These are phyloP conservation scores for Ammopiptanthus mongolicus DNA, from an alignment of 306 rosid species.

Conservation along the genomic window DNA sequence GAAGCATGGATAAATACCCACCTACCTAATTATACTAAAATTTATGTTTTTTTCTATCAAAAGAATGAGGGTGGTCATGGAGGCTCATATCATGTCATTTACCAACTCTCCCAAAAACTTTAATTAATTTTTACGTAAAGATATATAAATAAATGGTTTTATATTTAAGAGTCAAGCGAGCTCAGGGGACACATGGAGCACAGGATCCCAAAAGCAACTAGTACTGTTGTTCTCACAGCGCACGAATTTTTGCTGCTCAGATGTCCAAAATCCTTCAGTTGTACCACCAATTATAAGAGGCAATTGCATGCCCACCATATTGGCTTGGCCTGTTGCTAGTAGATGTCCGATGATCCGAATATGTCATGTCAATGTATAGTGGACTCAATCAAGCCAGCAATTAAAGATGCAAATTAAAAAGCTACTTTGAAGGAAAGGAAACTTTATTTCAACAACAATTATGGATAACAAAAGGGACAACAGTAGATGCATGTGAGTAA, in stretches of 20 bases:
- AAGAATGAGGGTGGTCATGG: no score
- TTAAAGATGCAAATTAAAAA: not conserved
- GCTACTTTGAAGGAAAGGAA: constrained; percentile 10
- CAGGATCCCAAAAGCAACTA: constrained; percentile 16
- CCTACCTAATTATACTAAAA: no score
- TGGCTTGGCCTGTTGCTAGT: not conserved
- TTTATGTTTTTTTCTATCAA: no score
- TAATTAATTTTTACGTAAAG: no score
- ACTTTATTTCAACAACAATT: no score
- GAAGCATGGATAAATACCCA: no score
- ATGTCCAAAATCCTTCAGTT: not conserved
- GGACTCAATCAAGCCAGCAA: not conserved
- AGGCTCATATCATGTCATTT: no score
- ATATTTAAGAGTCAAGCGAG: not conserved
- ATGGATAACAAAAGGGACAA: no score
- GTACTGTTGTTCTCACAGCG: not conserved
- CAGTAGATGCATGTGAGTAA: no score
- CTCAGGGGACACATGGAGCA: not conserved
- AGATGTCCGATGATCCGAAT: not conserved
- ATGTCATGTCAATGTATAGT: not conserved
- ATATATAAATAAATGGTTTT: no score
- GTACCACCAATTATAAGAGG: not conserved
- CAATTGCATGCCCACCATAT: not conserved
- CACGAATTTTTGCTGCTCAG: not conserved
- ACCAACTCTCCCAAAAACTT: no score